A percentile compares a stretch with the other conserved stretches of the same genome.
phyloP scores from a whole-genome alignment of 306 rosid species.

The Prunus salicina region DNA sequence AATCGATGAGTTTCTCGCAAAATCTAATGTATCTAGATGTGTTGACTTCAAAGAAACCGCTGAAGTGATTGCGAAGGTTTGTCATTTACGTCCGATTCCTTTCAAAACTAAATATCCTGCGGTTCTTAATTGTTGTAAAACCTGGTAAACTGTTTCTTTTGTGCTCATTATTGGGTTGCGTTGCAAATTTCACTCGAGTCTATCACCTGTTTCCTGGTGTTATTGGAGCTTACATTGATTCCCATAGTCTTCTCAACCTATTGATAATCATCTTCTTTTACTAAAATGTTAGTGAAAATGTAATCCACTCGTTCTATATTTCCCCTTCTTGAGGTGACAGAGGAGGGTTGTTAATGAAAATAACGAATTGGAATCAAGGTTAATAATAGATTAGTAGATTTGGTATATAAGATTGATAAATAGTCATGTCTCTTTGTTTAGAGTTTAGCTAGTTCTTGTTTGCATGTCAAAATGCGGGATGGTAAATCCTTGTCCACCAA shows the following conservation, averaged over 20 bases:
- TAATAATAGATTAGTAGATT: not conserved
- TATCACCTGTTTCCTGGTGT: not conserved
- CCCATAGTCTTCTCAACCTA: not conserved
- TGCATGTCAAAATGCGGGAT: not conserved
- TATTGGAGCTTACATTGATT: not conserved
- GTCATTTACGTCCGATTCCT: not conserved
- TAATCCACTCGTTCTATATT: not conserved
- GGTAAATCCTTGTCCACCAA: not conserved
- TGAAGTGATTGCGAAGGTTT: slow-evolving; percentile 96
- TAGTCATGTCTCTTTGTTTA: not conserved
- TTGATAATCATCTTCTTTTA: not conserved
- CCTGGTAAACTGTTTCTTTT: not conserved
- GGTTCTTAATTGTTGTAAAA: not conserved
- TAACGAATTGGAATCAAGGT: not conserved
- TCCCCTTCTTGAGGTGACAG: not conserved
- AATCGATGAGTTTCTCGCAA: slow-evolving; percentile 95
- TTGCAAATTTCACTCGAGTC: not conserved
- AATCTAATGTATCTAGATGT: slow-evolving; percentile 91
- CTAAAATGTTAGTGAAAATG: not conserved
- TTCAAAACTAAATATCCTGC: not conserved
- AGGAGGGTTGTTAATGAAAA: not conserved
- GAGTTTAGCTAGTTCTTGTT: not conserved
- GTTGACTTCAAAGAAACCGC: slow-evolving; percentile 94
- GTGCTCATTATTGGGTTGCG: not conserved
- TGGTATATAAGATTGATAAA: not conserved